Percentiles rank a stretch among this genome's conserved stretches.
phyloP scores from a whole-genome alignment of 208 protist species.

The Herpetomonas samuelpessoai region DNA sequence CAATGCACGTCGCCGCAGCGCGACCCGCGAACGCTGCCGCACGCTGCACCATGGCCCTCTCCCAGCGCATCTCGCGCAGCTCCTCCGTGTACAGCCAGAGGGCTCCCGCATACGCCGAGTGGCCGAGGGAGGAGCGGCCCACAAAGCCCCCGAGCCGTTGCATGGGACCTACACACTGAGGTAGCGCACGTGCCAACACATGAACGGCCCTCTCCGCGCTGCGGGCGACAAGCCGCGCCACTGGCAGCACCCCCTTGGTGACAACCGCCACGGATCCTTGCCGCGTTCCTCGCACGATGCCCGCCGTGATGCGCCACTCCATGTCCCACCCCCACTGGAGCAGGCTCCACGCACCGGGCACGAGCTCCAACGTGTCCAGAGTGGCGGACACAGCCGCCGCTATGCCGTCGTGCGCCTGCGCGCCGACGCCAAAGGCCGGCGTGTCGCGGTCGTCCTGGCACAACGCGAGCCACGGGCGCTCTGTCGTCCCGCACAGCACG shows the following conservation, averaged over 20 bases:
- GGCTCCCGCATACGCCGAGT: slow-evolving; percentile 1
- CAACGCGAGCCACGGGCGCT: slow-evolving; percentile 6
- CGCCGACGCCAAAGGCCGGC: slow-evolving; percentile 34
- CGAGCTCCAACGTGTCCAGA: slow-evolving; percentile 49
- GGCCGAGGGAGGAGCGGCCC: background rate
- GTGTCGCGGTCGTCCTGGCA: slow-evolving; percentile 1
- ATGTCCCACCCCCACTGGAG: slow-evolving; percentile 35
- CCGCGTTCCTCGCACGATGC: background rate
- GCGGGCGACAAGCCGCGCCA: background rate
- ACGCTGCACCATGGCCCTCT: slow-evolving; percentile 18
- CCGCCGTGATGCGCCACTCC: slow-evolving; percentile 40
- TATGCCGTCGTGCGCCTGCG: slow-evolving; percentile 16
- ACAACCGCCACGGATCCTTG: too few relatives aligned
- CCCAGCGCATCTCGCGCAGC: slow-evolving; percentile 21
- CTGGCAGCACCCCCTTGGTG: too few relatives aligned
- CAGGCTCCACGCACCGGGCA: slow-evolving; percentile 58
- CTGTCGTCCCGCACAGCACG: background rate
- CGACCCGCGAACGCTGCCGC: background rate
- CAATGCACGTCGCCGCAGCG: background rate
- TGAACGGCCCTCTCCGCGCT: background rate
- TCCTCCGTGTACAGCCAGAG: slow-evolving; percentile 20
- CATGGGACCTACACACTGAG: background rate
- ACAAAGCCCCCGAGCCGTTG: slow-evolving; percentile 6
- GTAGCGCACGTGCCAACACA: background rate
- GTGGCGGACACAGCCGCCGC: slow-evolving; percentile 15